Base-by-base conservation (phyloP, 2,329 filamentous ascomycete species). In the Cladophialophora carrionii region DNA sequence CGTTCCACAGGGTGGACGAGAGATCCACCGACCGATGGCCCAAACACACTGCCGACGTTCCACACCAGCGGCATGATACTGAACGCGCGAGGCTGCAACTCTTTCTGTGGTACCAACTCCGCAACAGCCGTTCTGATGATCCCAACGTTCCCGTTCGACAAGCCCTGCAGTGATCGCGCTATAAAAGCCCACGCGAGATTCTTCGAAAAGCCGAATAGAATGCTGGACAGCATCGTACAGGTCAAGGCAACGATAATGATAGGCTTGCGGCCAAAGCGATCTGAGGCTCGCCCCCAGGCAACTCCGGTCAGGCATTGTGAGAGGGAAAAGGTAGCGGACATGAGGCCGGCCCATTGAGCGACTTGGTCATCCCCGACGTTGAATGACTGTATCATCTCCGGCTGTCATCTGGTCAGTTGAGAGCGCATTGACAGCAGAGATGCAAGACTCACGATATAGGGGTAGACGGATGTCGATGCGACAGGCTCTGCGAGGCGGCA, bases 51-150 rank as follows among this genome's bases (percentile, higher is more conserved):
- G 0, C 94, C 94, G 59, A 97, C 81, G 10, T 88, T 92, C 90
- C 92, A 98, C 1, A 90, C 90, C 17, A 98, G 79, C 3, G 94
- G 94, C 93, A 98, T 97, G 53, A 98, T 83, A 69, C 89, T 92
- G 76, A 98, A 98, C 0, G 95, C 95, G 59, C 87, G 83, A 0
- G 94, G 93, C 74, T 97, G 94, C 6, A 96, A 82, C 73, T 92
- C 90, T 75, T 85, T 92, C 76, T 95, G 88, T 0, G 92, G 90
- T 1, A 96, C 92, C 84, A 97, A 88, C 76, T 97, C 94, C 0
- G 94, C 94, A 1, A 97, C 92, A 80, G 95, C 92, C 17, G 92
- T 96, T 70, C 93, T 82, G 68, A 97, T 89, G 67, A 97, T 97
- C 1, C 95, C 90, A n/a, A 94, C 89, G 74, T 97, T 98, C 61